A percentile compares a stretch with the other conserved stretches of the same genome.
These are phyloP conservation scores for Nakazawaea siamensis DNA, from an alignment of 805 yeast species.

Conservation along the genomic window DNA sequence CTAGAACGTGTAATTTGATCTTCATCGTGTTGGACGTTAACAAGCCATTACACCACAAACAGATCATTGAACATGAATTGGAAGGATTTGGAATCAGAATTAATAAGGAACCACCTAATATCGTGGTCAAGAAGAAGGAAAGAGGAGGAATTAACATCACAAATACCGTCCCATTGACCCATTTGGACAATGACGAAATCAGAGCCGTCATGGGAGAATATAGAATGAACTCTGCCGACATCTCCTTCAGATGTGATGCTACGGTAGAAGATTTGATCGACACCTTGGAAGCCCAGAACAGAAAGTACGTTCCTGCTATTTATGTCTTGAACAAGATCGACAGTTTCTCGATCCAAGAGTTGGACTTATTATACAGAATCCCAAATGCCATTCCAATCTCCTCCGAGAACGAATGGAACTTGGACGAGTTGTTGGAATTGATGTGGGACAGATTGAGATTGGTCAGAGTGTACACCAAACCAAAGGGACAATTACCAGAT, in stretches of 20 bases:
- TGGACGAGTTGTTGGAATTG: constrained; percentile 85
- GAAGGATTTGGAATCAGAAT: constrained; percentile 97
- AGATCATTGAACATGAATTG: constrained; percentile 86
- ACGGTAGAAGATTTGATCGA: constrained; percentile 96
- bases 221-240: constrained; percentile 90
- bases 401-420: constrained; percentile 93
- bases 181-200: constrained; percentile 86
- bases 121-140: constrained; percentile 85
- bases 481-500: constrained; percentile 91
- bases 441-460: constrained; percentile 93
- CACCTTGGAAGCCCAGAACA: constrained; percentile 79
- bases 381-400: constrained; percentile 98
- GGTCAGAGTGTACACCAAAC: constrained; percentile 95
- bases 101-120: constrained; percentile 89
- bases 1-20: constrained; percentile 91
- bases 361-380: constrained; percentile 81
- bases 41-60: constrained; percentile 91
- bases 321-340: constrained; percentile 95
- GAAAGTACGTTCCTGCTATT: constrained; percentile 92
- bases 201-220: constrained; percentile 95
- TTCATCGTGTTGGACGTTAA: constrained; percentile 94
- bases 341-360: constrained; percentile 87
- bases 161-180: constrained; percentile 87
- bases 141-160: constrained; percentile 94
- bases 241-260: constrained; percentile 95